A percentile compares a stretch with the other conserved stretches of the same genome.
Evolutionary conservation across 2,329 filamentous ascomycete species (phyloP).

Genomic region (Mycosphaerella sp.): DNA sequence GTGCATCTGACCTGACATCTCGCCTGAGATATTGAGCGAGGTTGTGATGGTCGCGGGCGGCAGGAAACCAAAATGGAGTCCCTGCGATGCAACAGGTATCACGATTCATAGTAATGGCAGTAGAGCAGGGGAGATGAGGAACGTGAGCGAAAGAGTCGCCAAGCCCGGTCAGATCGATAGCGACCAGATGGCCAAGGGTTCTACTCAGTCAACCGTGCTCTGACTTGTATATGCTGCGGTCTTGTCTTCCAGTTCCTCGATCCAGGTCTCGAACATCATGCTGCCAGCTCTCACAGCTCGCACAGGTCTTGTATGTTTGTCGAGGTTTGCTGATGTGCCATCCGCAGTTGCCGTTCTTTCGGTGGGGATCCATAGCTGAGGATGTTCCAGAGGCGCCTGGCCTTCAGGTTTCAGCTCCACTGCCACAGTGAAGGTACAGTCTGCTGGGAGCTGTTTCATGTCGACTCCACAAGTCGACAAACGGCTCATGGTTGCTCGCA

Average conservation of each 20-base stretch:
- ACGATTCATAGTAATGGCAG: too few species aligned
- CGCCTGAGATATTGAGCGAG: too few species aligned
- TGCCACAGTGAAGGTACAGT: conserved; percentile 69
- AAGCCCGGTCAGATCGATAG: too few species aligned
- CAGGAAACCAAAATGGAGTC: too few species aligned
- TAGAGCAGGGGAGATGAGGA: too few species aligned
- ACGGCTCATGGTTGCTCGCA: conserved; percentile 60
- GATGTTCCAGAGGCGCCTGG: conserved; percentile 44
- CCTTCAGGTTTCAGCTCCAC: conserved; percentile 62
- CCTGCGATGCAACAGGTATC: too few species aligned
- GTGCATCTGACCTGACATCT: too few species aligned
- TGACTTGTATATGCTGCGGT: not conserved
- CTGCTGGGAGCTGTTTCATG: conserved; percentile 52
- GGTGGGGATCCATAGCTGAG: conserved; percentile 55
- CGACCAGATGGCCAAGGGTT: not conserved
- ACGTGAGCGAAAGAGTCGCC: too few species aligned
- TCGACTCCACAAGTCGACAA: conserved; percentile 55
- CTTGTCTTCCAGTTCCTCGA: conserved; percentile 49
- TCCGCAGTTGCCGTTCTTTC: conserved; percentile 15
- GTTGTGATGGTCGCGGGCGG: too few species aligned
- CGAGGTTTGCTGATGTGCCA: conserved; percentile 28
- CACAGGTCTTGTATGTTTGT: conserved; percentile 51
- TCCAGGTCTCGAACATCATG: conserved; percentile 62
- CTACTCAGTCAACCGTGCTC: conserved; percentile 3
- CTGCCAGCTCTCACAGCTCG: conserved; percentile 59